Conservation (phyloP, 75 land plant genomes). For the Pinus albicaulis region DNA sequence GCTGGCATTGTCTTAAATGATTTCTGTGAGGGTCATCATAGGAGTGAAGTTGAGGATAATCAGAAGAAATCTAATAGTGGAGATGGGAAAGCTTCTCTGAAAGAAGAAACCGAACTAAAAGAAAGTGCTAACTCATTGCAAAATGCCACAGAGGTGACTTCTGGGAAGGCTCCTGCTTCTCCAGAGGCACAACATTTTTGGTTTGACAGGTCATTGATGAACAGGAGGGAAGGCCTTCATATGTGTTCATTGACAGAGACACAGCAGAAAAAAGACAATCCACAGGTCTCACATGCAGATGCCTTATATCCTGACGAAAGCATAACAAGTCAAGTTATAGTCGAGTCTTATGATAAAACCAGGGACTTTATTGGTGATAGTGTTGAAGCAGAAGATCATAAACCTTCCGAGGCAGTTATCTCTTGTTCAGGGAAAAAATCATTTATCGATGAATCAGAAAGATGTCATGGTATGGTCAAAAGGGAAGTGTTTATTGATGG, state of each 20-base stretch:
- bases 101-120: neutral
- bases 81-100: neutral
- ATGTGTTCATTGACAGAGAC: constrained; percentile 6
- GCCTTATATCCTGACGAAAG: neutral
- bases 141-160: constrained; percentile 76
- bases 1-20: neutral
- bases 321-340: neutral
- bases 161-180: constrained; percentile 46
- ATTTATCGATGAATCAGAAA: neutral
- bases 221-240: constrained; percentile 28
- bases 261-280: constrained; percentile 10
- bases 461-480: neutral
- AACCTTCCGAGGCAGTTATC: neutral
- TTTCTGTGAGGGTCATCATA: neutral
- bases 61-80: neutral
- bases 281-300: constrained; percentile 16
- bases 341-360: neutral
- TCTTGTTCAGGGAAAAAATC: neutral
- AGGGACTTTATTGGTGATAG: neutral
- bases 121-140: constrained; percentile 57
- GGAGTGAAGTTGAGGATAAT: constrained; percentile 3
- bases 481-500: neutral
- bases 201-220: constrained; percentile 1
- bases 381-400: neutral
- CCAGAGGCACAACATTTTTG: neutral